phyloP scores from a whole-genome alignment of 2,329 filamentous ascomycete species.

The Aspergillaceae sp. region DNA sequence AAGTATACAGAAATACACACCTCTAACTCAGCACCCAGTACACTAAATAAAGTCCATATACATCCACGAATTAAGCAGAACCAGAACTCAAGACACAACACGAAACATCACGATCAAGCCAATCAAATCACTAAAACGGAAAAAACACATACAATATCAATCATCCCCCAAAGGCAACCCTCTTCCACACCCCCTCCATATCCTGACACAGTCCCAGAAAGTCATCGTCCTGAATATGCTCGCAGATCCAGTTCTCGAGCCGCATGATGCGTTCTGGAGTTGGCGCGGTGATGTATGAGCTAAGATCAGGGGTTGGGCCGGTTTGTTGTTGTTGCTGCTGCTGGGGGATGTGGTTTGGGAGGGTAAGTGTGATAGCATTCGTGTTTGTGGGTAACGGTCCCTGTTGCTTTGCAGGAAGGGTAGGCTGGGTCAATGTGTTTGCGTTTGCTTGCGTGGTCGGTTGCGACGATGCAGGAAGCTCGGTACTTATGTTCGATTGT shows the following conservation, averaged over 20 bases:
- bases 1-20: not conserved
- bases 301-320: slow-evolving; percentile 17
- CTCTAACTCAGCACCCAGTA: no score
- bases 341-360: not conserved
- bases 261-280: slow-evolving; percentile 23
- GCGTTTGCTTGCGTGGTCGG: not conserved
- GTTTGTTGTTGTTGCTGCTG: not conserved
- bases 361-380: not conserved
- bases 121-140: not conserved
- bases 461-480: not conserved
- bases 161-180: slow-evolving; percentile 30
- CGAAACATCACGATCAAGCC: not conserved
- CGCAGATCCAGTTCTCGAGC: slow-evolving; percentile 35
- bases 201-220: slow-evolving; percentile 35
- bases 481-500: not conserved
- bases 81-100: not conserved
- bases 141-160: not conserved
- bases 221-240: slow-evolving; percentile 32
- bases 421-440: not conserved
- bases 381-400: not conserved
- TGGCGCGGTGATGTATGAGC: slow-evolving; percentile 22
- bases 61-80: no score
- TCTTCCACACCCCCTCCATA: slow-evolving; percentile 32
- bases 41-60: no score
- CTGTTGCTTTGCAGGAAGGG: not conserved